These are phyloP conservation scores for Tolypocladium cylindrosporum DNA, from an alignment of 2,329 filamentous ascomycete genomes.

Conservation along the genomic window DNA sequence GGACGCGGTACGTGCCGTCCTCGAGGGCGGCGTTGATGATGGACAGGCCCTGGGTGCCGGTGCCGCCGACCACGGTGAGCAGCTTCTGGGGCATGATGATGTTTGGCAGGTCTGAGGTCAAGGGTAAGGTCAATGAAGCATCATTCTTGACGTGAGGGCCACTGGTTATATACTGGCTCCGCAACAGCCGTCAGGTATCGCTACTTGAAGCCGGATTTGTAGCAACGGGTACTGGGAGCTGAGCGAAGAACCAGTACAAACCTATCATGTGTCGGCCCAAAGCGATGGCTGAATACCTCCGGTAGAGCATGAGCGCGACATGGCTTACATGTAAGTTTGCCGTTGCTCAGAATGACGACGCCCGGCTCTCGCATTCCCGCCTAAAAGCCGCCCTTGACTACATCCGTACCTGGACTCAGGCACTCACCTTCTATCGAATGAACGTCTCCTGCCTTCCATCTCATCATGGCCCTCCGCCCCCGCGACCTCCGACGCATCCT, in stretches of 20 bases:
- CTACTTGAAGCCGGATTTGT: not conserved
- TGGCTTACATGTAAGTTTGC: not conserved
- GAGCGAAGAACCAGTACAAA: not conserved
- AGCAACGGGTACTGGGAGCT: not conserved
- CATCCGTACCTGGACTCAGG: not conserved
- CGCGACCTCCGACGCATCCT: slow-evolving; percentile 1
- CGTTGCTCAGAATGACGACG: not conserved
- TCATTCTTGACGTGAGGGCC: not conserved
- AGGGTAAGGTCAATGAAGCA: not conserved
- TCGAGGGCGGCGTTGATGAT: not conserved
- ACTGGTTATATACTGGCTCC: not conserved
- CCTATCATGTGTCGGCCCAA: not conserved
- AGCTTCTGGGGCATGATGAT: not conserved
- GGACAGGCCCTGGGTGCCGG: not conserved
- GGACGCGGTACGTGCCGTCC: not conserved
- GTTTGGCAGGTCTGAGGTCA: not conserved
- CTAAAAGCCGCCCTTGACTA: not conserved
- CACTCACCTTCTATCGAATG: not conserved
- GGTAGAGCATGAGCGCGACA: not conserved
- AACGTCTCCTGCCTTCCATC: not conserved
- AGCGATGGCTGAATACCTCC: no score
- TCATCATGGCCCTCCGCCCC: not conserved
- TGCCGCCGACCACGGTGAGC: not conserved
- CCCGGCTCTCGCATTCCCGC: not conserved
- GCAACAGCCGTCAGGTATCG: not conserved